These are phyloP conservation scores for Paraglomus occultum DNA, from an alignment of 192 early-diverging fungal species.

Conservation along the genomic window DNA sequence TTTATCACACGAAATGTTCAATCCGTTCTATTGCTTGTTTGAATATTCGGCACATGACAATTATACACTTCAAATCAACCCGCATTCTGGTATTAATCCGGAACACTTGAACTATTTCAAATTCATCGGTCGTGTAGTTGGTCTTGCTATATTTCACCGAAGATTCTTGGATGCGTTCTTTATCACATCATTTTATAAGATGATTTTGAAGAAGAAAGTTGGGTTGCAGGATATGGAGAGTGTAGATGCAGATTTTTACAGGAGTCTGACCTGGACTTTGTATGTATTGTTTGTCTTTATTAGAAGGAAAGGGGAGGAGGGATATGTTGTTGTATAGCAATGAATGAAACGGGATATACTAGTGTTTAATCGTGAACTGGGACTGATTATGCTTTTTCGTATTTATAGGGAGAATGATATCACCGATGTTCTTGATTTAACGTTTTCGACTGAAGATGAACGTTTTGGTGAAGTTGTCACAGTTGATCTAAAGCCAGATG, in stretches of 20 bases:
- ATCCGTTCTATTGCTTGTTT: constrained; percentile 94
- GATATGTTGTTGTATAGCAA: too few species aligned
- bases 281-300: constrained; percentile 36
- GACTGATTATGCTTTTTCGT: not conserved
- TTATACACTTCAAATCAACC: constrained; percentile 98
- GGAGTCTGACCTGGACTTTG: constrained; percentile 93
- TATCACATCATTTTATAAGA: constrained; percentile 95
- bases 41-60: constrained; percentile 98
- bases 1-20: constrained; percentile 98
- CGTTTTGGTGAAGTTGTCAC: constrained; percentile 87
- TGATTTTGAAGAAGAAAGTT: constrained; percentile 89
- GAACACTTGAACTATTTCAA: constrained; percentile 98
- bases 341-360: too few species aligned
- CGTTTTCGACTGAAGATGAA: constrained; percentile 94
- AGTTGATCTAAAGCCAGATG: constrained; percentile 85
- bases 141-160: constrained; percentile 96
- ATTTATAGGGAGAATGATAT: constrained; percentile 77
- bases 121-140: constrained; percentile 97
- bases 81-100: constrained; percentile 91
- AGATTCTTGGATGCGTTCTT: constrained; percentile 97
- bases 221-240: constrained; percentile 90
- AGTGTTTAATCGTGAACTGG: too few species aligned
- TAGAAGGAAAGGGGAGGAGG: too few species aligned
- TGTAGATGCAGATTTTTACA: constrained; percentile 89
- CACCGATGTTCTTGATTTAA: constrained; percentile 80